phyloP scores from a whole-genome alignment of 176 grass and related monocot species.

The Ensete ventricosum region DNA sequence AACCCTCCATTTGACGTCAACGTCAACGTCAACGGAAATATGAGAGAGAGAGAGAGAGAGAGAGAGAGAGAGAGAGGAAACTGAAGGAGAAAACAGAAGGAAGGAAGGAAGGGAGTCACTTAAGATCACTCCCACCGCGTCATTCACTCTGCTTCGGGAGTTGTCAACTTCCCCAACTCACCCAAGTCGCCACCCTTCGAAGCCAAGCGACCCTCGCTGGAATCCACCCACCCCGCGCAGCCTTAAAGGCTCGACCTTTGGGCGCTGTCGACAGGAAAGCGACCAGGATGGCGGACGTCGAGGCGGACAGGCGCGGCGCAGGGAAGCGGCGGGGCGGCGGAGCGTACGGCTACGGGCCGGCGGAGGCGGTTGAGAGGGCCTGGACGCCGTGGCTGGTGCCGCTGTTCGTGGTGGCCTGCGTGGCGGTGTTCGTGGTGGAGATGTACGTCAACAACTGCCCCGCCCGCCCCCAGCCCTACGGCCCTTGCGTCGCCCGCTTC shows the following conservation, averaged over 20 bases:
- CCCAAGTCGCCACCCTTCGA: not conserved
- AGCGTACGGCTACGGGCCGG: conserved; percentile 8
- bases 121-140: not conserved
- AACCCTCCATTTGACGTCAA: no score
- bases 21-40: no score
- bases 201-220: conserved; percentile 13
- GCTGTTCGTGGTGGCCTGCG: conserved; percentile 55
- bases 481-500: conserved; percentile 52
- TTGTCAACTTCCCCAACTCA: not conserved
- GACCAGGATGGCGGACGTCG: conserved; percentile 6
- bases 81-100: no score
- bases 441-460: conserved; percentile 95
- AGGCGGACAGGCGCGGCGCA: conserved; percentile 16
- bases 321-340: conserved; percentile 33
- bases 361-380: conserved; percentile 28
- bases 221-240: not conserved
- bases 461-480: conserved; percentile 25
- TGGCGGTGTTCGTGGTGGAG: conserved; percentile 84
- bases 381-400: conserved; percentile 91
- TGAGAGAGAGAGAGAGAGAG: no score
- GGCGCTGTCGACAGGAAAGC: not conserved
- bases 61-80: no score
- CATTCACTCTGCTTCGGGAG: not conserved
- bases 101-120: not conserved
- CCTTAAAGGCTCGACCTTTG: not conserved